Evolutionary conservation across 2,329 filamentous ascomycete genomes (phyloP), one percentile per base, ranked within the genome.

Genomic region (Sclerotinia sclerotiorum): DNA sequence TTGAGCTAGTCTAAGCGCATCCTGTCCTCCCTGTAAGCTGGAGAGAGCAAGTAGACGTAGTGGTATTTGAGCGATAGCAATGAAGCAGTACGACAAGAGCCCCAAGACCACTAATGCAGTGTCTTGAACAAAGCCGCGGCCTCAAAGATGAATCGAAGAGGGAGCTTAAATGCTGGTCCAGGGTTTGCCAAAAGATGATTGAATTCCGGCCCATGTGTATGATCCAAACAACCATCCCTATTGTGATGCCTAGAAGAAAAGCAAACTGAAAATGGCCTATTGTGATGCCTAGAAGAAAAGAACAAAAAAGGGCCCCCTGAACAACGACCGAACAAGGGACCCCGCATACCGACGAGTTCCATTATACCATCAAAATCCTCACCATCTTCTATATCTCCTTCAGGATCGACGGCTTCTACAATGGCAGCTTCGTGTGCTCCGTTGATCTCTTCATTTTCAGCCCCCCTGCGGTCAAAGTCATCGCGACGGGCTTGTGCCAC

Each of bases 281-380:
- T 19, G 94, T 97, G 64, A 94, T 87, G 0, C 92, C 91, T 19
- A 99, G 93, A 39, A 99, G 84, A 57, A 98, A 90, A 10, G 91
- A n/a, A 77, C 94, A 97, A 79, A 99, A 99, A 21, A 97, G 88
- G 67, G 92, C 93, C 73, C 98, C 99, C 76, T 99, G 95, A 73
- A 98, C 88, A 7, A 99, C n/a, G 85, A 3, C 93, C 93, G 19
- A 90, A 90, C 3, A 99, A 84, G 0, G 95, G 95, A 0, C 95
- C 95, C 76, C 96, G 92, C 91, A 99, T 96, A 49, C 95, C 95
- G 69, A 99, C 90, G 21, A 99, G 86, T 78, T 99, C 95, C 82
- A 99, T 88, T 65, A 99, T 92, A 0, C 95, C 95, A 77, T 99
- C 95, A 21, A 99, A 88, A 76, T 99, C 95, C 79, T 99, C 95